Conservation (phyloP, 345 rosid species). For the Citrus hindsii region DNA sequence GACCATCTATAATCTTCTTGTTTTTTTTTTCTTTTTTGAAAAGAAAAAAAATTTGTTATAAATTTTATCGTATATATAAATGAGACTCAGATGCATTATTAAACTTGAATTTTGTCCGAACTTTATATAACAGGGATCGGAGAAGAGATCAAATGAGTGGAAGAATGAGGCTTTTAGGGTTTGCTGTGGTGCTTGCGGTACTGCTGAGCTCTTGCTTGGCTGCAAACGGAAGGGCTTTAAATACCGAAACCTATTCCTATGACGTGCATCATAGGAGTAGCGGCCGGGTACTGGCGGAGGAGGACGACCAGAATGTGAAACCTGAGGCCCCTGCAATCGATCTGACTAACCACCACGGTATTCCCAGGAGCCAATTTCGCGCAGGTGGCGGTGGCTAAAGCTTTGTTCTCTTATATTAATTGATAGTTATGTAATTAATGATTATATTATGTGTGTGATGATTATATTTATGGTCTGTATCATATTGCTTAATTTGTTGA, state of each 20-base stretch:
- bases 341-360: constrained; percentile 23
- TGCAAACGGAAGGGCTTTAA: constrained; percentile 1
- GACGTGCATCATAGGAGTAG: background rate
- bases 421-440: background rate
- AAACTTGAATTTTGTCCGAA: background rate
- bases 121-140: background rate
- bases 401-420: too few species aligned
- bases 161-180: constrained; percentile 22
- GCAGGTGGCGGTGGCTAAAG: constrained; percentile 9
- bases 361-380: constrained; percentile 16
- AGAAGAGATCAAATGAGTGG: background rate
- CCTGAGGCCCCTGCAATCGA: background rate
- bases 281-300: background rate
- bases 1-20: background rate
- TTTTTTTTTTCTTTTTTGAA: too few species aligned
- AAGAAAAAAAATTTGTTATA: background rate
- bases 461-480: background rate
- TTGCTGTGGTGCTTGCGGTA: constrained; percentile 16
- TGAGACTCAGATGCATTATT: background rate
- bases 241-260: background rate
- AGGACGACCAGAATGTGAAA: background rate
- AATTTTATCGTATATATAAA: too few species aligned
- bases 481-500: background rate
- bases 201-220: constrained; percentile 23
- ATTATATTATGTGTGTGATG: background rate